phyloP scores from a whole-genome alignment of 192 early-diverging fungal species.

The Linderina pennispora region DNA sequence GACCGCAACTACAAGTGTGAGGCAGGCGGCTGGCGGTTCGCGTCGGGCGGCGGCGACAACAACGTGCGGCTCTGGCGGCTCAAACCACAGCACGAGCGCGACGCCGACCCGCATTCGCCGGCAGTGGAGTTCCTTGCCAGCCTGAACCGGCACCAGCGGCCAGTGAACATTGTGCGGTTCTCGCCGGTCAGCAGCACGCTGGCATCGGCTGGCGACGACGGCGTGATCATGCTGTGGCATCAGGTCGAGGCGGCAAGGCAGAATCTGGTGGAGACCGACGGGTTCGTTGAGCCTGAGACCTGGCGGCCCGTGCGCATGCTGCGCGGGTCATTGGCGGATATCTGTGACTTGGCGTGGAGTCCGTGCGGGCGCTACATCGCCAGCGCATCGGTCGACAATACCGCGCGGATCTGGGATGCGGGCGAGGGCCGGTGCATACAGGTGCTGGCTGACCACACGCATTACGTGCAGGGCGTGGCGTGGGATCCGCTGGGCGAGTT shows the following conservation, averaged over 20 bases:
- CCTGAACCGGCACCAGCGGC: constrained; percentile 76
- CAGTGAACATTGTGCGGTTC: constrained; percentile 92
- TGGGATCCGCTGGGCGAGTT: constrained; percentile 91
- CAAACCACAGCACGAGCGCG: constrained; percentile 10
- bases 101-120: constrained; percentile 19
- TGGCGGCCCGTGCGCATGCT: constrained; percentile 71
- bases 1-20: constrained; percentile 45
- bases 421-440: constrained; percentile 65
- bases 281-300: constrained; percentile 50
- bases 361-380: constrained; percentile 75
- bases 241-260: constrained; percentile 32
- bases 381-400: constrained; percentile 84
- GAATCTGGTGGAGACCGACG: constrained; percentile 5
- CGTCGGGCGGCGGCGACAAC: constrained; percentile 86
- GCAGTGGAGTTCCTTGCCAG: constrained; percentile 75
- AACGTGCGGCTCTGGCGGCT: constrained; percentile 69
- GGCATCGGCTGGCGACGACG: constrained; percentile 91
- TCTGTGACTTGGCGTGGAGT: constrained; percentile 94
- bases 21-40: constrained; percentile 57
- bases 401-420: constrained; percentile 80
- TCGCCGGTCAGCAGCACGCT: constrained; percentile 65
- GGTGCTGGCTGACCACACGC: constrained; percentile 73
- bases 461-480: constrained; percentile 94
- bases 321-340: constrained; percentile 70
- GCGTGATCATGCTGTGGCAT: constrained; percentile 81